Base-by-base conservation (phyloP, 2,329 filamentous ascomycete genomes). In the Penicillium sp. region DNA sequence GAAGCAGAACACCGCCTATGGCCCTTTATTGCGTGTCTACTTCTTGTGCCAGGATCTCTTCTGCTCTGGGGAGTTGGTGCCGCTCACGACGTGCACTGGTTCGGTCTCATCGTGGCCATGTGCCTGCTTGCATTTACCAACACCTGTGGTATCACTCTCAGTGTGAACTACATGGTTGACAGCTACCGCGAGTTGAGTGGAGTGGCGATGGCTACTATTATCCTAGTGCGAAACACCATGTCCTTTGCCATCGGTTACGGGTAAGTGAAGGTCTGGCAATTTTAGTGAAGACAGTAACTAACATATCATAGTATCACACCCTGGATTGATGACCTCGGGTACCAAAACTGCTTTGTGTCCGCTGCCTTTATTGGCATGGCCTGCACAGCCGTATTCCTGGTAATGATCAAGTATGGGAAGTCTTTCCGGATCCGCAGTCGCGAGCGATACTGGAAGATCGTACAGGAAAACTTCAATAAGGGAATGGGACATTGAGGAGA, bases 201-300 rank as follows among this genome's bases (percentile, higher is more conserved):
- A 2, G 73, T 77, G 26, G 74, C 72, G 0, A 72, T 77, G 67
- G 72, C 70, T 3, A 77, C 72, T 19, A 72, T 80, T 16, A 81
- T 81, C 50, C 54, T 80, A 22, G 74, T 81, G 14, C 73, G 79
- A 3, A 80, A 81, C 57, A 79, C 77, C 1, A 79, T 80, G 74
- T 74, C 72, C 0, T 81, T 81, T 60, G 79, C 75, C 0, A 75
- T 80, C 48, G 71, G 75, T 3, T 78, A 77, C 59, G 77, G 74
- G 66, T 71, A 61, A 55, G 67, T 58, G 35, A 27, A 46, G 7
- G 41, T n/a, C 24, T 45, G 26, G 26, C 5, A 33, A 9, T 29
- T 22, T 13, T 13, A 16, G 47, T 21, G 7, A 24, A 22, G 7
- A 14, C 24, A n/a, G n/a, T 26, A 7, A 14, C 43, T 61, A 41